Conservation (phyloP, 2,329 filamentous ascomycete genomes). For the Penicillium rolfsii region DNA sequence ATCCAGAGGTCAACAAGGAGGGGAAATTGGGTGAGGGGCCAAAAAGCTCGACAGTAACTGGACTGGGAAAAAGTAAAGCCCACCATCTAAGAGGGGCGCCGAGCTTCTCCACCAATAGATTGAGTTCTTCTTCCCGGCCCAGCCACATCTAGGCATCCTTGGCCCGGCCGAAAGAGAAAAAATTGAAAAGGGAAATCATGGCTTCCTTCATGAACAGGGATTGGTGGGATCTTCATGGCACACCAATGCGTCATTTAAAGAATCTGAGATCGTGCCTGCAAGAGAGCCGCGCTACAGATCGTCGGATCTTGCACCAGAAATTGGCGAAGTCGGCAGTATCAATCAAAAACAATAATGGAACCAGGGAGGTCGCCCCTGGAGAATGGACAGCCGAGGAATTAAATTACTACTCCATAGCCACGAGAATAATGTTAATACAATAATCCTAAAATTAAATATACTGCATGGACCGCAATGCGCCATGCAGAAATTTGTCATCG, state of each 20-base stretch:
- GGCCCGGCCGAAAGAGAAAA: background rate
- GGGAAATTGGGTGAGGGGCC: background rate
- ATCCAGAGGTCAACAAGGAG: background rate
- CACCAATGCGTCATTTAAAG: conserved; percentile 12
- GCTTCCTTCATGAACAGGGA: background rate
- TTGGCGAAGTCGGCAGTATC: conserved; percentile 6
- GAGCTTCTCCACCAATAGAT: conserved; percentile 1
- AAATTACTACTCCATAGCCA: conserved; percentile 16
- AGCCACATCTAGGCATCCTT: background rate
- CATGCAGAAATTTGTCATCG: conserved; percentile 28
- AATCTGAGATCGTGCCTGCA: conserved; percentile 31
- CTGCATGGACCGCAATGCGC: conserved; percentile 11
- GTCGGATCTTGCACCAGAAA: conserved; percentile 25
- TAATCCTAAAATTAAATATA: background rate
- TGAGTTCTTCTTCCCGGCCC: background rate
- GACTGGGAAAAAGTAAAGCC: background rate
- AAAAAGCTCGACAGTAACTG: background rate
- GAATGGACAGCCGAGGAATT: conserved; percentile 20
- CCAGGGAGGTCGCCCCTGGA: conserved; percentile 6
- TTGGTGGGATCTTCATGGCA: conserved; percentile 21
- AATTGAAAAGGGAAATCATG: background rate
- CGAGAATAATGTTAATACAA: conserved; percentile 2
- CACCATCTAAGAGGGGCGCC: background rate
- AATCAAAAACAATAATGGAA: background rate
- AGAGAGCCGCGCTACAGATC: conserved; percentile 29